A percentile compares a stretch with the other conserved stretches of the same genome.
These are phyloP conservation scores for Fusarium piperis DNA, from an alignment of 2,329 filamentous ascomycete species.

Conservation along the genomic window DNA sequence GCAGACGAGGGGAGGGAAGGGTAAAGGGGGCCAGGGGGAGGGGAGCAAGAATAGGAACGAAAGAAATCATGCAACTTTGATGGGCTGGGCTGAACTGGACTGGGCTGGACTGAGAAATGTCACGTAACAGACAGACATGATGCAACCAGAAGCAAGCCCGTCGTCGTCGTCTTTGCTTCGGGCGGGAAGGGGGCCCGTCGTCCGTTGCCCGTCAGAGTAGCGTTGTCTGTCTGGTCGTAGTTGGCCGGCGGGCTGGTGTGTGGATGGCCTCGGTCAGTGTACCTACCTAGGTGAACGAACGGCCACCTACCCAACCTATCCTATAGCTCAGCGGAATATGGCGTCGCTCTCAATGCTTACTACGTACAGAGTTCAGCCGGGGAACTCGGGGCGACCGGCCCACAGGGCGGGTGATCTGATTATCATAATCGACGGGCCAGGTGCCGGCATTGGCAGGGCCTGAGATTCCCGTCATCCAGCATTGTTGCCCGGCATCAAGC, in stretches of 20 bases:
- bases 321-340: slow-evolving; percentile 15
- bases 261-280: neutral
- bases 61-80: slow-evolving; percentile 5
- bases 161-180: neutral
- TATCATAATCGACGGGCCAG: slow-evolving; percentile 23
- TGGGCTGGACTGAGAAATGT: neutral
- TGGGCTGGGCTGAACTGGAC: neutral
- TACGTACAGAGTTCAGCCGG: slow-evolving; percentile 12
- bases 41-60: neutral
- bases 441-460: slow-evolving; percentile 1
- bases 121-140: neutral
- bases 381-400: slow-evolving; percentile 14
- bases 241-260: neutral
- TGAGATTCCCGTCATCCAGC: slow-evolving; percentile 9
- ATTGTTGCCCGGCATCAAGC: neutral
- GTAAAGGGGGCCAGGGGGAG: neutral
- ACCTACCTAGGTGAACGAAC: neutral
- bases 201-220: neutral
- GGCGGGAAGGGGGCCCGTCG: neutral
- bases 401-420: slow-evolving; percentile 24
- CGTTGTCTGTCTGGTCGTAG: neutral
- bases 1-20: slow-evolving; percentile 1
- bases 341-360: neutral
- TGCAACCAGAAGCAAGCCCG: neutral
- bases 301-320: neutral